Conservation (phyloP, 495 filamentous ascomycete species). For the Xylaria venustula region DNA sequence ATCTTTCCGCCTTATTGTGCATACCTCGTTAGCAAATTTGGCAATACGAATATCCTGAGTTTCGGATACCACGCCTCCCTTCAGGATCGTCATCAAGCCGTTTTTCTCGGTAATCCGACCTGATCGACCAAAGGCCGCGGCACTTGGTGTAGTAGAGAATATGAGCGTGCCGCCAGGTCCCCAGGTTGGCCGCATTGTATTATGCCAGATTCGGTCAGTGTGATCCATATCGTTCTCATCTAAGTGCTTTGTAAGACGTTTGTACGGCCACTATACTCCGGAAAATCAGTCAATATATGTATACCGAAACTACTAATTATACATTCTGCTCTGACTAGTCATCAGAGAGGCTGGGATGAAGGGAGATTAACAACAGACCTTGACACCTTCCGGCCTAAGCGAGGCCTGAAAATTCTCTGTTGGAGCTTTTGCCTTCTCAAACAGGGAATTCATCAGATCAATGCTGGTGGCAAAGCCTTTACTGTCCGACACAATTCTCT, state of each 20-base stretch:
- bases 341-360: constrained; percentile 26
- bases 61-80: constrained; percentile 33
- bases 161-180: constrained; percentile 70
- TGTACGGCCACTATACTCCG: constrained; percentile 81
- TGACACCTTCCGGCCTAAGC: constrained; percentile 43
- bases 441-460: constrained; percentile 89
- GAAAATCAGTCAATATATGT: constrained; percentile 33
- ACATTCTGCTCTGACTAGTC: constrained; percentile 30
- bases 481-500: constrained; percentile 42
- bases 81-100: constrained; percentile 29
- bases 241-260: constrained; percentile 68
- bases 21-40: constrained; percentile 50
- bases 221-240: constrained; percentile 57
- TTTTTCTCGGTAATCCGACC: constrained; percentile 24
- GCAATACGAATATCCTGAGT: constrained; percentile 53
- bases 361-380: constrained; percentile 47
- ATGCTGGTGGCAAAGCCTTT: constrained; percentile 74
- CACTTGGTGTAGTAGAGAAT: constrained; percentile 47
- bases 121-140: constrained; percentile 33
- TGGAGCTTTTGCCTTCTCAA: constrained; percentile 58
- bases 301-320: constrained; percentile 30
- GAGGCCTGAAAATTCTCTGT: constrained; percentile 38
- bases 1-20: constrained; percentile 6
- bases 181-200: constrained; percentile 75
- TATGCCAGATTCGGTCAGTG: constrained; percentile 59